phyloP scores from a whole-genome alignment of 2,329 filamentous ascomycete genomes.

The Raffaelea ambrosiae region DNA sequence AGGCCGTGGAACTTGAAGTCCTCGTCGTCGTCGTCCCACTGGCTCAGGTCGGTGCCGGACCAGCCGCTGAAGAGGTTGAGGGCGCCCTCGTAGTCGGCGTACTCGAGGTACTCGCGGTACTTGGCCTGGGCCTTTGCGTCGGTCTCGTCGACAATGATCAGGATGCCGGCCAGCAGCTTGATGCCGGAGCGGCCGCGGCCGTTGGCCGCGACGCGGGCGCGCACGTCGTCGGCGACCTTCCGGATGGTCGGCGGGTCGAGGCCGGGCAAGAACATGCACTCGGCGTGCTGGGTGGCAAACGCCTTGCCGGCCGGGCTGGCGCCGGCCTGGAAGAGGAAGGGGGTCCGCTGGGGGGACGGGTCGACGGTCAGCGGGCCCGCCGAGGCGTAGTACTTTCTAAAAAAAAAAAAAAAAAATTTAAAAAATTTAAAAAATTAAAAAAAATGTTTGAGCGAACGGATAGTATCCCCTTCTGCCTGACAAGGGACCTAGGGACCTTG shows the following conservation, averaged over 20 bases:
- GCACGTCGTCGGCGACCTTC: slow-evolving; percentile 5
- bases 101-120: slow-evolving; percentile 8
- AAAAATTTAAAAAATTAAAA: too few relatives aligned
- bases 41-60: slow-evolving; percentile 16
- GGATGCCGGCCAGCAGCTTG: slow-evolving; percentile 15
- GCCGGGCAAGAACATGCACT: slow-evolving; percentile 15
- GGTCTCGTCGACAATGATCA: slow-evolving; percentile 13
- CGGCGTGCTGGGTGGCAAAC: slow-evolving; percentile 16
- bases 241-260: background rate
- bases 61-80: slow-evolving; percentile 11
- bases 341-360: slow-evolving; percentile 12
- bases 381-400: background rate
- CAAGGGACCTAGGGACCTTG: too few relatives aligned
- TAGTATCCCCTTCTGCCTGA: too few relatives aligned
- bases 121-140: slow-evolving; percentile 15
- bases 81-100: slow-evolving; percentile 4
- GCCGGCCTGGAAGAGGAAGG: slow-evolving; percentile 17
- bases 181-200: slow-evolving; percentile 12
- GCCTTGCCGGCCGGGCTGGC: slow-evolving; percentile 12
- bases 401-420: too few relatives aligned
- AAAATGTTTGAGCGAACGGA: too few relatives aligned
- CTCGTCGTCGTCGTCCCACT: slow-evolving; percentile 16
- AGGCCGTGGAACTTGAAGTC: slow-evolving; percentile 9
- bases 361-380: slow-evolving; percentile 1
- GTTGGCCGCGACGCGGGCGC: slow-evolving; percentile 4